Conservation (phyloP, 768 basidiomycete genomes). For the Royoungia palumana region DNA sequence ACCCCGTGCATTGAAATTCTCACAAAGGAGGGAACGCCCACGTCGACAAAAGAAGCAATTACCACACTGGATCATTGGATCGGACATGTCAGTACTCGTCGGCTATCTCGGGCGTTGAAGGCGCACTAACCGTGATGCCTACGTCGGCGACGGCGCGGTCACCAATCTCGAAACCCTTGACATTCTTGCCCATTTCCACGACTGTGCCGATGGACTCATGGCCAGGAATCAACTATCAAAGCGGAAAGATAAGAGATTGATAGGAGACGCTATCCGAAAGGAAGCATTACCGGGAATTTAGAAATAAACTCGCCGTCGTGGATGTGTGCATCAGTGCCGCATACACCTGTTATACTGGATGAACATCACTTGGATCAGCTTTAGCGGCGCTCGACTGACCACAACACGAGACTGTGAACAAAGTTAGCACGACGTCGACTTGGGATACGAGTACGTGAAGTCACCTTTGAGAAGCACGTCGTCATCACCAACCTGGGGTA, state of each 20-base stretch:
- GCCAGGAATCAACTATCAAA: conserved; percentile 61
- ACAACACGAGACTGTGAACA: conserved; percentile 38
- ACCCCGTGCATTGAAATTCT: conserved; percentile 78
- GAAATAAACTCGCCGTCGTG: conserved; percentile 65
- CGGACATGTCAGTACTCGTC: conserved; percentile 3
- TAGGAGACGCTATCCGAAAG: conserved; percentile 19
- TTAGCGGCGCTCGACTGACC: conserved; percentile 28
- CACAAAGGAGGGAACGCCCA: conserved; percentile 79
- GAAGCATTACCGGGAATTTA: conserved; percentile 46
- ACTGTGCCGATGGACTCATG: conserved; percentile 74
- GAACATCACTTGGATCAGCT: background rate
- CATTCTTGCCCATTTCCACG: conserved; percentile 74
- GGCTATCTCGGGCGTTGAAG: background rate
- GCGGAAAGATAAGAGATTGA: conserved; percentile 9
- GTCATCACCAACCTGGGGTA: conserved; percentile 61
- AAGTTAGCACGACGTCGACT: conserved; percentile 2
- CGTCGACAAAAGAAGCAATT: conserved; percentile 86
- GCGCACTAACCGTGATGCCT: conserved; percentile 54
- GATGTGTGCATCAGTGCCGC: conserved; percentile 63
- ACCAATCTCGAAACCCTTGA: conserved; percentile 70
- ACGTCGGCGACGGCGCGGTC: conserved; percentile 87
- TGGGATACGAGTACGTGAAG: conserved; percentile 1
- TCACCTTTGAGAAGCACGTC: conserved; percentile 75
- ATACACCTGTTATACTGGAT: conserved; percentile 40
- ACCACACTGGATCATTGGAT: conserved; percentile 53